A percentile compares a stretch with the other conserved stretches of the same genome.
phyloP scores from a whole-genome alignment of 345 rosid species.

The Gossypium anomalum region DNA sequence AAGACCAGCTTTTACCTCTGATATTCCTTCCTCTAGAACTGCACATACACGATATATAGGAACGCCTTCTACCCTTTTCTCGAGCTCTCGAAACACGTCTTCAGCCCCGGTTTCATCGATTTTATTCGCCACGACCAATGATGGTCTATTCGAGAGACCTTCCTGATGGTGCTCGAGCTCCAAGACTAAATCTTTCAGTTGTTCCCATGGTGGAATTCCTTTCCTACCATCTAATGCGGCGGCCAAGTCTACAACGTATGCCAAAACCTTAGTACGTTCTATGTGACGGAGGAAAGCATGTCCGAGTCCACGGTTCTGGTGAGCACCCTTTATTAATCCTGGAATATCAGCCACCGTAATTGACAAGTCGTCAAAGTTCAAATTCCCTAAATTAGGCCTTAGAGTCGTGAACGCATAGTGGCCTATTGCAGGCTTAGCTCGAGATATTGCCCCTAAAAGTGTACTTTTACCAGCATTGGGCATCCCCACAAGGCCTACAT shows the following conservation, averaged over 20 bases:
- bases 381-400: constrained; percentile 80
- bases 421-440: constrained; percentile 80
- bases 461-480: constrained; percentile 97
- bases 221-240: constrained; percentile 61
- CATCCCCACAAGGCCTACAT: constrained; percentile 96
- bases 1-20: constrained; percentile 74
- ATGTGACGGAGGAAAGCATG: constrained; percentile 89
- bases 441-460: constrained; percentile 77
- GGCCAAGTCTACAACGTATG: constrained; percentile 82
- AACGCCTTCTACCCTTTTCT: constrained; percentile 58
- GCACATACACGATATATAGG: constrained; percentile 69
- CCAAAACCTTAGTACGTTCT: constrained; percentile 89
- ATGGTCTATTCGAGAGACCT: constrained; percentile 70
- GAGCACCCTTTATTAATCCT: constrained; percentile 89
- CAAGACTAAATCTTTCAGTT: constrained; percentile 60
- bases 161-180: constrained; percentile 87
- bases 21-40: constrained; percentile 76
- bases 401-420: constrained; percentile 88
- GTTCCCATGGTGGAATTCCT: constrained; percentile 85
- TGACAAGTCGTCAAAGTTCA: constrained; percentile 70
- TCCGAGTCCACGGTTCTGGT: constrained; percentile 79
- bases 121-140: constrained; percentile 79
- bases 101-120: constrained; percentile 77
- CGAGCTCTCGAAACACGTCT: constrained; percentile 51
- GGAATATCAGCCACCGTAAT: constrained; percentile 94